Conservation (phyloP, 208 protist genomes). For the Leishmania gerbilli region DNA sequence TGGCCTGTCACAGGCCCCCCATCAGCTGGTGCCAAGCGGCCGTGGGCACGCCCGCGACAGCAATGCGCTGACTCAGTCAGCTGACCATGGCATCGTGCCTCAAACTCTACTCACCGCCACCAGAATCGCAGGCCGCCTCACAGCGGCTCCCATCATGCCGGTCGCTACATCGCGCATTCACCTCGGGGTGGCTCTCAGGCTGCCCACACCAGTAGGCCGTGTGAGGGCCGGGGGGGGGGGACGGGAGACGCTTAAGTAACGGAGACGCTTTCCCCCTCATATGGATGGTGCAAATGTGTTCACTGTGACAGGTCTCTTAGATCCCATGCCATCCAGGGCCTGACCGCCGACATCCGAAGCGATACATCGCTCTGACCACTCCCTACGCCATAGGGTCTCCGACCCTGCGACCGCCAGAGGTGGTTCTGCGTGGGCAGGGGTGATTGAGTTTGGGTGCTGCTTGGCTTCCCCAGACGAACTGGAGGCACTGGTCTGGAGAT, state of each 20-base stretch:
- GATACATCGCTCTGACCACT: no score
- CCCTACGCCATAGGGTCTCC: no score
- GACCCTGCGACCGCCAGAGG: neutral
- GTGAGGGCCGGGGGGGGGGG: no score
- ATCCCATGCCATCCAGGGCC: no score
- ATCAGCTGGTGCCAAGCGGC: neutral
- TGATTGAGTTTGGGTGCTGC: neutral
- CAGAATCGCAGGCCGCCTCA: no score
- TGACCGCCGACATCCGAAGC: no score
- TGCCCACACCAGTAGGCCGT: neutral
- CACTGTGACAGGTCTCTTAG: neutral
- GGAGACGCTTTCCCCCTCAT: neutral
- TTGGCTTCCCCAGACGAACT: neutral
- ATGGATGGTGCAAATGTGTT: neutral
- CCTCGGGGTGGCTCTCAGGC: no score
- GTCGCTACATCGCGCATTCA: no score
- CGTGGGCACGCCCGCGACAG: neutral
- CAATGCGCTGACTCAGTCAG: neutral
- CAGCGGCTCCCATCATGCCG: no score
- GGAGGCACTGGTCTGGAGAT: neutral
- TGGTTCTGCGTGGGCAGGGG: neutral
- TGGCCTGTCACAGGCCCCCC: neutral
- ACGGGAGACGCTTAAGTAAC: neutral
- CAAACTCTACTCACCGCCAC: neutral
- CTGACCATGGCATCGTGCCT: neutral